Conservation (phyloP, 164 flowering plant genomes). For the Stephania japonica region DNA sequence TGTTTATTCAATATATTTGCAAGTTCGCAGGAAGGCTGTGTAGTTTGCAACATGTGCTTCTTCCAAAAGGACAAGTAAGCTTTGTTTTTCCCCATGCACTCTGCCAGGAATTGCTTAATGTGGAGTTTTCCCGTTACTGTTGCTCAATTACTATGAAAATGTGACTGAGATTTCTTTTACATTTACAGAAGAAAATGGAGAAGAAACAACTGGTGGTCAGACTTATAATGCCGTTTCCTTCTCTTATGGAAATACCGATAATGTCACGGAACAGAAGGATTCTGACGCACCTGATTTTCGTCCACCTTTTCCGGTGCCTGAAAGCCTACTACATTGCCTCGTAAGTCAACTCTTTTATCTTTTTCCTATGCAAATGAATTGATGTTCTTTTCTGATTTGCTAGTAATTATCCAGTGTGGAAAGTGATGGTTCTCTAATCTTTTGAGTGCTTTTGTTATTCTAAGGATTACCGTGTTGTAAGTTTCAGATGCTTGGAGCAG, state of each 20-base stretch:
- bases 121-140: neutral
- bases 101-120: slow-evolving; percentile 6
- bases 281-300: slow-evolving; percentile 39
- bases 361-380: slow-evolving; percentile 6
- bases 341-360: slow-evolving; percentile 40
- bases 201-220: slow-evolving; percentile 21
- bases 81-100: slow-evolving; percentile 14
- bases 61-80: slow-evolving; percentile 53
- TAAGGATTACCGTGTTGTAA: slow-evolving; percentile 87
- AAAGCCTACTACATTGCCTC: slow-evolving; percentile 49
- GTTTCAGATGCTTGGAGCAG: slow-evolving; percentile 99
- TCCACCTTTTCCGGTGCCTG: slow-evolving; percentile 88
- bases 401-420: slow-evolving; percentile 38
- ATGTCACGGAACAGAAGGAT: slow-evolving; percentile 29
- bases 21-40: slow-evolving; percentile 53
- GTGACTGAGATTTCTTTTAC: slow-evolving; percentile 13
- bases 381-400: slow-evolving; percentile 17
- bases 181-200: slow-evolving; percentile 38
- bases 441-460: slow-evolving; percentile 49
- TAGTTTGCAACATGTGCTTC: slow-evolving; percentile 45
- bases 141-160: neutral
- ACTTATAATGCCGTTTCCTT: slow-evolving; percentile 58
- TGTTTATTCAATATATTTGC: slow-evolving; percentile 23
- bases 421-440: slow-evolving; percentile 32
- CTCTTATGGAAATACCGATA: slow-evolving; percentile 60